A percentile compares a stretch with the other conserved stretches of the same genome.
Evolutionary conservation across 1,284 basidiomycete species (phyloP).

Genomic region (Puccinia novopanici): DNA sequence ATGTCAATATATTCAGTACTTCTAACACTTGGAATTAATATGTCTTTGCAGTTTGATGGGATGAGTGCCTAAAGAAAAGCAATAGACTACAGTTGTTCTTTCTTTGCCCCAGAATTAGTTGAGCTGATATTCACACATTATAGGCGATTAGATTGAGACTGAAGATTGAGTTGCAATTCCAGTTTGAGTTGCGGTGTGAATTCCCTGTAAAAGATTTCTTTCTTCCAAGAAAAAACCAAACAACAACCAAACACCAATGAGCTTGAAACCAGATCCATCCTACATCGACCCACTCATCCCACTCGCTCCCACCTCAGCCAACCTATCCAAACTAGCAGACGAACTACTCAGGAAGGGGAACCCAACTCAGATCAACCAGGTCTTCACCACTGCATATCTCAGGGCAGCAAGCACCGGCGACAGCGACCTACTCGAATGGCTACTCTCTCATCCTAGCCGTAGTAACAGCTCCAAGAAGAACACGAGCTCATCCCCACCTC

Average conservation of each 20-base stretch:
- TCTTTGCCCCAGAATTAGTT: no score
- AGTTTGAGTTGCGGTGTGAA: no score
- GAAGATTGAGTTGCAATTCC: no score
- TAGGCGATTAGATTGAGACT: no score
- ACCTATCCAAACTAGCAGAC: conserved; percentile 28
- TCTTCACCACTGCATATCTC: conserved; percentile 40
- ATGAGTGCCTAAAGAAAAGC: no score
- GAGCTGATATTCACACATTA: no score
- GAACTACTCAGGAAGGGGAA: background rate
- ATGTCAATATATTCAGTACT: no score
- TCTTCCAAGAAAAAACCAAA: background rate
- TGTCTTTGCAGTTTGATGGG: no score
- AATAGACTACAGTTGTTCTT: no score
- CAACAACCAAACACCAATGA: background rate
- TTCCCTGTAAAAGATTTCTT: no score
- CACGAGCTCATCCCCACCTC: background rate
- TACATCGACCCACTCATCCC: conserved; percentile 49
- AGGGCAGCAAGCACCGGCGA: conserved; percentile 38
- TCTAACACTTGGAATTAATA: no score
- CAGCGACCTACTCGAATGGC: conserved; percentile 49
- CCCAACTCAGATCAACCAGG: background rate
- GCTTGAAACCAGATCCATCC: conserved; percentile 9
- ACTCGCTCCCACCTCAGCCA: conserved; percentile 38
- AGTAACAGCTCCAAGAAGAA: background rate
- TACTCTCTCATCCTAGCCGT: background rate